Evolutionary conservation across 2,329 filamentous ascomycete genomes (phyloP).

Genomic region (Sporothrix brunneoviolacea): DNA sequence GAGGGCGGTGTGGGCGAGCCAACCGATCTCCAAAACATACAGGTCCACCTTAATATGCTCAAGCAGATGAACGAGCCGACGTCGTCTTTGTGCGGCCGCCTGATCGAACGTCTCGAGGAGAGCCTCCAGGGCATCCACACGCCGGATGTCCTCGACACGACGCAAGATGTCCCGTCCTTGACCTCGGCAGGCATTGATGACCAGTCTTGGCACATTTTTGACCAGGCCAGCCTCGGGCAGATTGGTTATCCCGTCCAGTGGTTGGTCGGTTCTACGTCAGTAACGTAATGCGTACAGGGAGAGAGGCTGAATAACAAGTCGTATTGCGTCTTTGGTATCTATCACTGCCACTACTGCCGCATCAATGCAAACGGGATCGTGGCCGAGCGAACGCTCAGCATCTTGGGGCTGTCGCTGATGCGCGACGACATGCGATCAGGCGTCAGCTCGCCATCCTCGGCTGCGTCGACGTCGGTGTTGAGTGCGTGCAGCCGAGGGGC

Average conservation of each 20-base stretch:
- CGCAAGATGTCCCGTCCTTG: background rate
- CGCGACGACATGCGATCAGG: constrained; percentile 15
- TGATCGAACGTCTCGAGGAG: constrained; percentile 13
- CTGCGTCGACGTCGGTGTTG: background rate
- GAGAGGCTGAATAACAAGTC: background rate
- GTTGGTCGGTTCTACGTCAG: background rate
- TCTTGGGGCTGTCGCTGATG: constrained; percentile 6
- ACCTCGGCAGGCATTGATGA: constrained; percentile 12
- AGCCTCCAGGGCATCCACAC: constrained; percentile 13
- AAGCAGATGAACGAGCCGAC: constrained; percentile 9
- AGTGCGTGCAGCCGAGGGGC: background rate
- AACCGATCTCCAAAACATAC: constrained; percentile 14
- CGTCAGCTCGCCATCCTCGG: constrained; percentile 4
- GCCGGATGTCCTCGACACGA: background rate
- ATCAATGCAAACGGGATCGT: constrained; percentile 8
- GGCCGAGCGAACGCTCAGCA: constrained; percentile 10
- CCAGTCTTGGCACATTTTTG: constrained; percentile 16
- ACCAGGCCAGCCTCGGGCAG: constrained; percentile 16
- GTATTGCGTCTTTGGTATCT: background rate
- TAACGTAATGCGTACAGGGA: background rate
- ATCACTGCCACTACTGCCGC: background rate
- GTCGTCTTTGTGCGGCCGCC: constrained; percentile 7
- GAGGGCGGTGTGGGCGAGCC: constrained; percentile 14
- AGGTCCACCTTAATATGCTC: constrained; percentile 16
- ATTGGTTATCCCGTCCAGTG: constrained; percentile 3